Base-by-base conservation (phyloP, 1,284 basidiomycete genomes). In the Anthracocystis walkeri region DNA sequence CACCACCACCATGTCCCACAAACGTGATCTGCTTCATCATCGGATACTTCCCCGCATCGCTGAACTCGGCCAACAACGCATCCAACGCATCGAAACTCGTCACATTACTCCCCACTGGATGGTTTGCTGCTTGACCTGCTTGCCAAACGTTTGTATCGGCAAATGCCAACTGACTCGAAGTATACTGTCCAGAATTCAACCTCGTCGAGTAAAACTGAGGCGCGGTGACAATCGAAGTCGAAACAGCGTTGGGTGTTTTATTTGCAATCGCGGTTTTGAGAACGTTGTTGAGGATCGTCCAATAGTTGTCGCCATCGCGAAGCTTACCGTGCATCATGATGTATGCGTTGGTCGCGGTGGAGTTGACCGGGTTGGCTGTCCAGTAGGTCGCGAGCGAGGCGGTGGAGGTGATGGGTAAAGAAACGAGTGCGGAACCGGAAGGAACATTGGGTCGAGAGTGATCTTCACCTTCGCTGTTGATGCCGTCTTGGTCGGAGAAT, bases 1-100 rank as follows among this genome's bases (percentile, higher is more conserved):
- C 83, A 42, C 83, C 83, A 7, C 80, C 83, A 14, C 83, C 83
- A 25, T 84, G 83, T 7, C 83, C 83, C n/a, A 84, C 78, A 42
- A 84, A 62, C 0, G 80, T 80, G 46, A 84, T 68, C 54, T 75
- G 77, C 55, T 70, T 69, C 77, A 84, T 65, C 20, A 56, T 67
- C 3, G 82, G 82, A 59, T 79, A 84, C 38, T 65, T 73, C 7
- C 35, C 16, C 25, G 56, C 40, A 52, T 82, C 49, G 57, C 75
- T 58, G 45, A 84, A 82, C 40, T 77, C 64, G 40, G 70, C 75
- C 12, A 84, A 50, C 25, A 84, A 45, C 11, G 80, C 67, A 60
- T 83, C 79, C 20, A 84, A 54, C 11, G 81, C 83, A 49, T 84
- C 82, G 54, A 84, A 71, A 31, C 77, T 78, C 10, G 78, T 76